Evolutionary conservation across 2,329 filamentous ascomycete species (phyloP).

Genomic region (Microsporum canis): DNA sequence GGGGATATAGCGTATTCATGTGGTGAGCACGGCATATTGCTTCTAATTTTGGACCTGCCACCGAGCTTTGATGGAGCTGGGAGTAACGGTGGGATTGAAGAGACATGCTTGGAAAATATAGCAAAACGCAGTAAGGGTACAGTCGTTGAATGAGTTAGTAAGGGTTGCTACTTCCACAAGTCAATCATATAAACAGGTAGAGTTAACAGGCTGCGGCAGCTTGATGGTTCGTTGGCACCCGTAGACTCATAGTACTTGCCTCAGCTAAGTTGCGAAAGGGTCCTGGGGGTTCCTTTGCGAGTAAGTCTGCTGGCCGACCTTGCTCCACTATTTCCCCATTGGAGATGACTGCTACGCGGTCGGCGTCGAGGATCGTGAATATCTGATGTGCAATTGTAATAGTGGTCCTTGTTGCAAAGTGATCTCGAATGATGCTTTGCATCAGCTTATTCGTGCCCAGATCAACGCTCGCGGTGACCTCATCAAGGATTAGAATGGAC

Average conservation of each 20-base stretch:
- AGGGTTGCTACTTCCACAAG: too few species aligned
- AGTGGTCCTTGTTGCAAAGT: conserved; percentile 81
- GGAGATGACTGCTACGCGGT: conserved; percentile 22
- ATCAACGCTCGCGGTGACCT: conserved; percentile 39
- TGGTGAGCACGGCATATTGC: too few species aligned
- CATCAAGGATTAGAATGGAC: conserved; percentile 4
- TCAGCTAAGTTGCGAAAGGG: background rate
- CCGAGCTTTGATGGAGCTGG: too few species aligned
- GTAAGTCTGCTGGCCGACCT: conserved; percentile 19
- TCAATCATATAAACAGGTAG: too few species aligned
- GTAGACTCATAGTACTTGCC: background rate
- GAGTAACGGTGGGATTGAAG: too few species aligned
- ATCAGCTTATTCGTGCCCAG: conserved; percentile 55
- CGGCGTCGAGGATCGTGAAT: conserved; percentile 19
- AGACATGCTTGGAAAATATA: too few species aligned
- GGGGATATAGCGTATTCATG: too few species aligned
- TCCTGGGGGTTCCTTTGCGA: conserved; percentile 8
- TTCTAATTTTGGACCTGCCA: too few species aligned
- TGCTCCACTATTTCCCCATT: conserved; percentile 19
- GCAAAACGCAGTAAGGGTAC: too few species aligned
- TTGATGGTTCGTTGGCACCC: too few species aligned
- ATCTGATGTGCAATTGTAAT: conserved; percentile 77
- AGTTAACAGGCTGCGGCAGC: too few species aligned
- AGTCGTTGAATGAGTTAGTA: too few species aligned
- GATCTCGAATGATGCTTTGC: conserved; percentile 50